phyloP scores from a whole-genome alignment of 129 eudicot species.

The Artemisia tridentata region DNA sequence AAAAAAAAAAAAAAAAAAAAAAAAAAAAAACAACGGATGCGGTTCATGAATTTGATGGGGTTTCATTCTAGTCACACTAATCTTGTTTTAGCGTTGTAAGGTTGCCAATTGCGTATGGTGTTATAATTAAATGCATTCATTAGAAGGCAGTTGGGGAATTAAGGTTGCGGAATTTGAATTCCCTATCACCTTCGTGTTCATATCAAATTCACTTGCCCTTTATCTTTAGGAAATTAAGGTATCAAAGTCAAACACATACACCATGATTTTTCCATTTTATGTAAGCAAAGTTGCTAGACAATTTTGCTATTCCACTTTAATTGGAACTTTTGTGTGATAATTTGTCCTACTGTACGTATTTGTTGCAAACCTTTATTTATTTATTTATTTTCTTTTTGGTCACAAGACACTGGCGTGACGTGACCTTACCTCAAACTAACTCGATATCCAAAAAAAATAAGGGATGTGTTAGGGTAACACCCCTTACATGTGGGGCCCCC shows the following conservation, averaged over 20 bases:
- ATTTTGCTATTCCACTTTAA: neutral
- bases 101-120: conserved; percentile 30
- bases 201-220: conserved; percentile 13
- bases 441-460: no score
- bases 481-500: no score
- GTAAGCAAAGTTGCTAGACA: neutral
- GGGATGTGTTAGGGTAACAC: no score
- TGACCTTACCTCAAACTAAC: no score
- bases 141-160: conserved; percentile 30
- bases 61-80: conserved; percentile 23
- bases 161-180: neutral
- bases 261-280: neutral
- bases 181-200: conserved; percentile 26
- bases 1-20: no score
- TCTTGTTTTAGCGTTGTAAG: conserved; percentile 19
- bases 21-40: no score
- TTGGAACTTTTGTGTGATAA: neutral
- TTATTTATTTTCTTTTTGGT: no score
- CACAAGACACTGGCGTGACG: no score
- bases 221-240: neutral
- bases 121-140: conserved; percentile 26
- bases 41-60: no score
- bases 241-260: conserved; percentile 3
- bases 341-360: no score
- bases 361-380: no score